Evolutionary conservation across 2,329 filamentous ascomycete genomes (phyloP).

Genomic region (Phyllosticta citrichinensis): DNA sequence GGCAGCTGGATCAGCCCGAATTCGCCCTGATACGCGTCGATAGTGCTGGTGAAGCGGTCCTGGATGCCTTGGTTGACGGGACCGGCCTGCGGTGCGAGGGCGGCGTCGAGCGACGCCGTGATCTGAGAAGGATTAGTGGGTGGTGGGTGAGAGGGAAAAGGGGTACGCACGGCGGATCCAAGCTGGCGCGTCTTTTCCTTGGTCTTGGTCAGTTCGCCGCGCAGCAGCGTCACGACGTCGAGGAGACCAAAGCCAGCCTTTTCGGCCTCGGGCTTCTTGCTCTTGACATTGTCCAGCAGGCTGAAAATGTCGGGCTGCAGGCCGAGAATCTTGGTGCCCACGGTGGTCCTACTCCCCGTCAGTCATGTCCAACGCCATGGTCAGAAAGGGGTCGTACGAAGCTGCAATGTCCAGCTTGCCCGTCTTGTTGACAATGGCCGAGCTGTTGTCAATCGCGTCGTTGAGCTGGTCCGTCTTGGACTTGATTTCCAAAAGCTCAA

Average conservation of each 20-base stretch:
- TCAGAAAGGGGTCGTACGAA: neutral
- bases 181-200: neutral
- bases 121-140: neutral
- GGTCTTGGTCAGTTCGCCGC: neutral
- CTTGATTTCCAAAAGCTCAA: constrained; percentile 4
- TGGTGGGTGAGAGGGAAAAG: neutral
- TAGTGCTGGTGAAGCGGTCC: neutral
- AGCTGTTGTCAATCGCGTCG: neutral
- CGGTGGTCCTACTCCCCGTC: neutral
- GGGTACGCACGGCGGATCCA: neutral
- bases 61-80: neutral
- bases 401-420: neutral
- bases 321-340: neutral
- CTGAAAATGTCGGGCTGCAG: constrained; percentile 2
- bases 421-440: neutral
- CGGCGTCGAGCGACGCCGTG: neutral
- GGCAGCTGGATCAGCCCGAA: neutral
- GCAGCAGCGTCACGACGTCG: constrained; percentile 1
- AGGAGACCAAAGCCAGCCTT: constrained; percentile 1
- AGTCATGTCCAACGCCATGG: neutral
- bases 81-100: neutral
- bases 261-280: neutral
- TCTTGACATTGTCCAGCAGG: constrained; percentile 3
- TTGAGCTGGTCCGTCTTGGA: neutral
- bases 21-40: neutral